A percentile compares a stretch with the other conserved stretches of the same genome.
Evolutionary conservation across 2,329 filamentous ascomycete genomes (phyloP).

Genomic region (Aspergillus tamarii): DNA sequence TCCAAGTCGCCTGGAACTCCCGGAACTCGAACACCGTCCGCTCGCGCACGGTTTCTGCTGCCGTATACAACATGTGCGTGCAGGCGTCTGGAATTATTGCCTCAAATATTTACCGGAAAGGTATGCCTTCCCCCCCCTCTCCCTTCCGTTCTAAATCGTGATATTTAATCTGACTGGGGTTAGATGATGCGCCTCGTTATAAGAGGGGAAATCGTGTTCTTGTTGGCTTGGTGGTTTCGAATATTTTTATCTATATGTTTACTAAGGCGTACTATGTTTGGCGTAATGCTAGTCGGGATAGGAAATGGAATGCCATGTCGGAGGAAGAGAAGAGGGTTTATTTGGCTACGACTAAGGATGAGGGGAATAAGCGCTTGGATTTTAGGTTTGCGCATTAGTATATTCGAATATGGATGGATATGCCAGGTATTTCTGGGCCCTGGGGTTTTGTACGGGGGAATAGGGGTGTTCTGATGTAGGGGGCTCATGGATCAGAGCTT

Average conservation of each 20-base stretch:
- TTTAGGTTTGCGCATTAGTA: background rate
- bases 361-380: background rate
- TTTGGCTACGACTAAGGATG: background rate
- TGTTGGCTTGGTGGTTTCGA: background rate
- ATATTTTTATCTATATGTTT: background rate
- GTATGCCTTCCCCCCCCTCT: background rate
- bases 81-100: constrained; percentile 37
- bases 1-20: constrained; percentile 31
- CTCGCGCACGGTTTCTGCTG: constrained; percentile 40
- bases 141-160: background rate
- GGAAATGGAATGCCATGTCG: background rate
- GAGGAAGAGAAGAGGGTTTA: background rate
- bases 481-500: too few species aligned
- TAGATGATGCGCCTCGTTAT: background rate
- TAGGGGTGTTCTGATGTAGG: too few species aligned
- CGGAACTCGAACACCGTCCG: constrained; percentile 39
- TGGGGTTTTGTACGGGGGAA: background rate
- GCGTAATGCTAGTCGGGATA: background rate
- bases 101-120: constrained; percentile 26
- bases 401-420: background rate
- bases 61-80: constrained; percentile 46
- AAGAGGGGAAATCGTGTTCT: background rate
- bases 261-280: background rate
- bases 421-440: too few species aligned
- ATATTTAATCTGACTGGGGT: too few species aligned